Evolutionary conservation across 2,329 filamentous ascomycete genomes (phyloP), one percentile per base, ranked within the genome.

Genomic region (Colletotrichum sansevieriae): DNA sequence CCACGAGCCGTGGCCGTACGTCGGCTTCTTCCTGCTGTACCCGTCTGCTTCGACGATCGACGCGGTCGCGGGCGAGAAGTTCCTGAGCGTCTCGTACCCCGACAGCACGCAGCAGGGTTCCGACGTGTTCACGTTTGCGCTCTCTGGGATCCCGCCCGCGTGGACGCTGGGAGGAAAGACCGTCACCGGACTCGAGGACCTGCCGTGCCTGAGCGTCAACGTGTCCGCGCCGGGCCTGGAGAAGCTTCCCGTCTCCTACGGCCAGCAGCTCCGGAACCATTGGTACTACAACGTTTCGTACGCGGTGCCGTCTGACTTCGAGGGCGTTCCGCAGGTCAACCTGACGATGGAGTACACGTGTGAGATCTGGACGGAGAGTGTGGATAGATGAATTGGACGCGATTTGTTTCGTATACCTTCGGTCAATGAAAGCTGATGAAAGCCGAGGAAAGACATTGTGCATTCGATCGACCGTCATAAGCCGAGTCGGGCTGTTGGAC

Each of bases 281-380:
- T 76, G 76, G 67, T 80, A 80, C 20, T 84, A 84, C 41, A 85
- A 84, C 44, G 76, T 85, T 29, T 83, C 82, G 2, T 85, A 83
- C 68, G 77, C 74, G 3, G 82, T 84, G 2, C 81, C 82, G 0
- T 69, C 70, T 0, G 77, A 73, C 2, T 84, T 83, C 47, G 68
- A 76, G 15, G 81, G 83, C 2, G 74, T 74, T 41, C 80, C 82
- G 4, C 75, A 65, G 41, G 77, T 83, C 10, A 73, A 74, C 3
- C 76, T 83, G 25, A 73, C 76, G 29, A 73, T 78, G 61, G 71
- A 73, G 43, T 78, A 77, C 37, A 78, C 75, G 0, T 78, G 76
- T 22, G 47, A 59, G 7, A 18, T 65, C 11, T 68, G 37, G 2
- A 41, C 10, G 20, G 5, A 15, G 9, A 41, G 18, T 7, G 13